phyloP scores from a whole-genome alignment of 2,329 filamentous ascomycete genomes.

The Alternaria gansuensis region DNA sequence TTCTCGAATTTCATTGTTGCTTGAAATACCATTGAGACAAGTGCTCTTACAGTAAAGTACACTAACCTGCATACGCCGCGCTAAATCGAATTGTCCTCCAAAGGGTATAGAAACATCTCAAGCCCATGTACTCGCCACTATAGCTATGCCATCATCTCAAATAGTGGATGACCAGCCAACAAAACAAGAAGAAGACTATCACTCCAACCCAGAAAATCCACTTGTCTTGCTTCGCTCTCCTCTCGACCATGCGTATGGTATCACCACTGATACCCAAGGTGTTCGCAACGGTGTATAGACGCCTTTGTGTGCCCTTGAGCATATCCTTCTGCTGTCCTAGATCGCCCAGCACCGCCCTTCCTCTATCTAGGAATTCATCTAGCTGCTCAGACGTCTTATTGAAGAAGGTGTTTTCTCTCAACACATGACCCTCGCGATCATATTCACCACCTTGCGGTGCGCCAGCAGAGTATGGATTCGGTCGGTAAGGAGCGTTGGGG shows the following conservation, averaged over 20 bases:
- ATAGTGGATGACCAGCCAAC: slow-evolving; percentile 88
- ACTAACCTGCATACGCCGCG: background rate
- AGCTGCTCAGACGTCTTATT: slow-evolving; percentile 80
- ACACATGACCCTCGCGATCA: slow-evolving; percentile 78
- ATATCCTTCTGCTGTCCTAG: slow-evolving; percentile 90
- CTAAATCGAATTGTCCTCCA: background rate
- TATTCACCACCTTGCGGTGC: slow-evolving; percentile 61
- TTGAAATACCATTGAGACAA: background rate
- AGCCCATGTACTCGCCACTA: background rate
- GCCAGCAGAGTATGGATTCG: slow-evolving; percentile 54
- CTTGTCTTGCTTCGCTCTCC: slow-evolving; percentile 91
- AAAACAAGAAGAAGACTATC: slow-evolving; percentile 86
- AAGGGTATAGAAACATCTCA: background rate
- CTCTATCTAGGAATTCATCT: slow-evolving; percentile 92
- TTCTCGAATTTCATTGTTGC: background rate
- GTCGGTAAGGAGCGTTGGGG: slow-evolving; percentile 48
- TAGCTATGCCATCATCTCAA: slow-evolving; percentile 60
- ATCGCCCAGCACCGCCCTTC: slow-evolving; percentile 88
- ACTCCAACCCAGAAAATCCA: slow-evolving; percentile 96
- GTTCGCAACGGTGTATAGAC: slow-evolving; percentile 90
- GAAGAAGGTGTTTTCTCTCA: slow-evolving; percentile 91
- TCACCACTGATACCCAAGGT: slow-evolving; percentile 93
- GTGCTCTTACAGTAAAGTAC: background rate
- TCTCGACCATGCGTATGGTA: slow-evolving; percentile 95
- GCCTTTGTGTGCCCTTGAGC: slow-evolving; percentile 91